Evolutionary conservation across 257 asterid species (phyloP).

Genomic region (Petunia axillaris): DNA sequence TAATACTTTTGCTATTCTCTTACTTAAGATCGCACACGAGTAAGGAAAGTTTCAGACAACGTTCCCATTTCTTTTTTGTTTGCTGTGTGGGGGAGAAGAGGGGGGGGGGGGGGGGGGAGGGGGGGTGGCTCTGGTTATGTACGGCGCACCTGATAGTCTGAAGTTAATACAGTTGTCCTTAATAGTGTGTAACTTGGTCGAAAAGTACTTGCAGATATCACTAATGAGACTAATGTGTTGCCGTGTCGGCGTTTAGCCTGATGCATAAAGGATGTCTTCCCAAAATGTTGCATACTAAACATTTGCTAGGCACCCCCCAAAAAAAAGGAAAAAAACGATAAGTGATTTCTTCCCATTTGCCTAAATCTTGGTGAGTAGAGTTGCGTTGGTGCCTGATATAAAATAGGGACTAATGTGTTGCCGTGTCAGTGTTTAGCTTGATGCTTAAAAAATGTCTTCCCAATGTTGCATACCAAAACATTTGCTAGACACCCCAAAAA

Average conservation of each 20-base stretch:
- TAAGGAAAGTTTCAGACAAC: not conserved
- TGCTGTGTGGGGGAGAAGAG: too few species aligned
- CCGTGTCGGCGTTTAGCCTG: not conserved
- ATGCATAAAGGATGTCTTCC: not conserved
- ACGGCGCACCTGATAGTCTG: too few species aligned
- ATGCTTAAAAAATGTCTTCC: not conserved
- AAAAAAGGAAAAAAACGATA: too few species aligned
- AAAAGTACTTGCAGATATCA: not conserved
- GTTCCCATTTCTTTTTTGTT: too few species aligned
- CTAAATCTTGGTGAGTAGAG: too few species aligned
- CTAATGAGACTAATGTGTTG: not conserved
- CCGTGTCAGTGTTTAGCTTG: not conserved
- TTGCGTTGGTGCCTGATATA: too few species aligned
- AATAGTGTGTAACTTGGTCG: not conserved
- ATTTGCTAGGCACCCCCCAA: not conserved
- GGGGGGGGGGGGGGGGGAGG: too few species aligned
- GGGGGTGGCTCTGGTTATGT: too few species aligned
- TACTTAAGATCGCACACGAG: not conserved
- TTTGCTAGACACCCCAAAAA: not conserved
- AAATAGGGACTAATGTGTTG: not conserved
- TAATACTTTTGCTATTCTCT: slow-evolving; percentile 14
- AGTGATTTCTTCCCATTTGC: too few species aligned
- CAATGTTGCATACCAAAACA: not conserved
- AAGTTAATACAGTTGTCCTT: not conserved
- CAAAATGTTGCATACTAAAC: not conserved